Evolutionary conservation across 2,329 filamentous ascomycete genomes (phyloP).

Genomic region (Microascus cirrosus): DNA sequence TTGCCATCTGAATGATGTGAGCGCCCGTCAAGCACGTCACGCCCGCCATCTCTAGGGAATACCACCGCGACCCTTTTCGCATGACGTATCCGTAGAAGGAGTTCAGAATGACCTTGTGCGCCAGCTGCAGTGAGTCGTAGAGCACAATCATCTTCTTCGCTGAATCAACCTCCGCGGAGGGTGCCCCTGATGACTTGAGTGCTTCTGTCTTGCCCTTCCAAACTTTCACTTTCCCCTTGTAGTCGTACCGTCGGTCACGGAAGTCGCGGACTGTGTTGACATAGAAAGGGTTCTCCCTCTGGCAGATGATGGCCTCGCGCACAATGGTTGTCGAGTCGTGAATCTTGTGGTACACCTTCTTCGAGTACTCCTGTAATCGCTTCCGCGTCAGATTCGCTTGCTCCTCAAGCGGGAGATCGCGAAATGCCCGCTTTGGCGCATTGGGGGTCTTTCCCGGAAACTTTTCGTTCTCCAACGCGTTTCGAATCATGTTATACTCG

Average conservation of each 20-base stretch:
- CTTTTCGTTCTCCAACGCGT: slow-evolving; percentile 80
- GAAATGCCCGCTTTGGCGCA: slow-evolving; percentile 60
- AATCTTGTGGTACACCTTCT: slow-evolving; percentile 99
- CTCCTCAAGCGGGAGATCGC: slow-evolving; percentile 72
- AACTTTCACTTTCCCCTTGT: slow-evolving; percentile 94
- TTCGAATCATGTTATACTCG: slow-evolving; percentile 98
- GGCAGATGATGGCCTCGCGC: slow-evolving; percentile 94
- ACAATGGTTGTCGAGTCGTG: slow-evolving; percentile 89
- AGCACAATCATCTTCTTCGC: slow-evolving; percentile 98
- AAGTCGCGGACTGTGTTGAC: slow-evolving; percentile 94
- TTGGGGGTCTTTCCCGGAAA: slow-evolving; percentile 75
- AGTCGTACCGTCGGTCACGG: slow-evolving; percentile 93
- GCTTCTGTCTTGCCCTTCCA: slow-evolving; percentile 96
- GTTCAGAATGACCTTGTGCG: slow-evolving; percentile 98
- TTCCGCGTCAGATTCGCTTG: slow-evolving; percentile 75
- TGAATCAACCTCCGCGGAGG: slow-evolving; percentile 68
- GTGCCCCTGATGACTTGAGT: slow-evolving; percentile 72
- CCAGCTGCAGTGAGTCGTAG: slow-evolving; percentile 90
- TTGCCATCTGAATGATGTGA: slow-evolving; percentile 91
- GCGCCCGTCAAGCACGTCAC: slow-evolving; percentile 96
- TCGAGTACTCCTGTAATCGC: slow-evolving; percentile 81
- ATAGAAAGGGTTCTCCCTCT: slow-evolving; percentile 96
- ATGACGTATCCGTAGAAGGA: slow-evolving; percentile 99
- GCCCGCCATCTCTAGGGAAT: slow-evolving; percentile 98
- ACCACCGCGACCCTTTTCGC: slow-evolving; percentile 97